Conservation (phyloP, 176 grass and related monocot species). For the Aegilops speltoides region DNA sequence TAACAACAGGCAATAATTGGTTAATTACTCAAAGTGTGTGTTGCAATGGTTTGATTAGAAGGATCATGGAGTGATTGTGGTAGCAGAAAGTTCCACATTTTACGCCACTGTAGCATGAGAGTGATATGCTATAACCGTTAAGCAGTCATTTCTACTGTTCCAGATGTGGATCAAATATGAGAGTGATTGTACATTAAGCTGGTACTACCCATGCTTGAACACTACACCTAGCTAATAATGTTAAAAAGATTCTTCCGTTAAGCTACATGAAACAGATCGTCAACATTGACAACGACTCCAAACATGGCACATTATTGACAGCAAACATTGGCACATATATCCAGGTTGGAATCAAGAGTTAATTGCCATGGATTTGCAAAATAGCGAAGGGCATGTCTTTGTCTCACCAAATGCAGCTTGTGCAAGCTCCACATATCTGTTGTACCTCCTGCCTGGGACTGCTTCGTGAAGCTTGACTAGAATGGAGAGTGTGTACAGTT, state of each 20-base stretch:
- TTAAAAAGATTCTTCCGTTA: constrained; percentile 30
- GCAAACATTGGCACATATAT: neutral
- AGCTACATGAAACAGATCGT: constrained; percentile 20
- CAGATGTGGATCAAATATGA: constrained; percentile 9
- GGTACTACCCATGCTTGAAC: neutral
- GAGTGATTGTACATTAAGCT: constrained; percentile 1
- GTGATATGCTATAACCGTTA: neutral
- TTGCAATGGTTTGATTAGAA: constrained; percentile 30
- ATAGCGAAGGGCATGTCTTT: constrained; percentile 40
- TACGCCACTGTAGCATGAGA: neutral
- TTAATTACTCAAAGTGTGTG: neutral
- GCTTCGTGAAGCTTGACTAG: constrained; percentile 98
- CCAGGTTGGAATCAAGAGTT: neutral
- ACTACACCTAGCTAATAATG: constrained; percentile 24
- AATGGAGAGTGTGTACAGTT: constrained; percentile 94
- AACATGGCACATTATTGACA: constrained; percentile 22
- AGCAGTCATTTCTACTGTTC: constrained; percentile 2
- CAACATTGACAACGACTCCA: neutral
- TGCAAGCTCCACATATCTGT: constrained; percentile 96
- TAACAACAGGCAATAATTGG: constrained; percentile 24
- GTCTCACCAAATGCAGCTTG: constrained; percentile 94
- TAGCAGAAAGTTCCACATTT: constrained; percentile 19
- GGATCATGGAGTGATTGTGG: neutral
- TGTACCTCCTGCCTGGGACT: constrained; percentile 90
- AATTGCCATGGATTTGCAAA: constrained; percentile 24